Conservation (phyloP, 257 asterid species). For the Buddleja alternifolia region DNA sequence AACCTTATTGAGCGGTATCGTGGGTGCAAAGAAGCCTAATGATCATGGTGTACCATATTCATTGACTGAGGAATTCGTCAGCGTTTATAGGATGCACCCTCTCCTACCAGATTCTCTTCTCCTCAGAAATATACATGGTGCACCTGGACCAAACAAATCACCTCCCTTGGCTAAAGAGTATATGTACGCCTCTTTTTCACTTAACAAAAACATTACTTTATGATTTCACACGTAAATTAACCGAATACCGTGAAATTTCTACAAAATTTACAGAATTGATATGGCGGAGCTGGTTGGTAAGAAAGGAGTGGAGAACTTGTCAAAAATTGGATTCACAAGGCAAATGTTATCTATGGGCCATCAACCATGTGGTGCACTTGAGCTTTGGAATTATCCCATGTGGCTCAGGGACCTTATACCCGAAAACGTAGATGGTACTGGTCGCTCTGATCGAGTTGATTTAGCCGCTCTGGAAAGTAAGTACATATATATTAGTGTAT, state of each 20-base stretch:
- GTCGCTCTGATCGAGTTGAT: conserved; percentile 52
- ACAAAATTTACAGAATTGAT: conserved; percentile 45
- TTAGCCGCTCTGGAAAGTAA: conserved; percentile 65
- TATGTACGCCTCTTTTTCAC: not conserved
- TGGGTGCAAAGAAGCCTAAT: conserved; percentile 49
- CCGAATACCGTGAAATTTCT: too few species aligned
- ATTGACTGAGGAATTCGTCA: conserved; percentile 57
- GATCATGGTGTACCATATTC: conserved; percentile 68
- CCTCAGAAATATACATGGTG: conserved; percentile 44
- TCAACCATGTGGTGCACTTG: conserved; percentile 71
- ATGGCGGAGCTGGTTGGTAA: conserved; percentile 49
- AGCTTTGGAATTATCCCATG: conserved; percentile 66
- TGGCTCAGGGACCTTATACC: conserved; percentile 54
- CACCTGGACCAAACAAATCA: conserved; percentile 60
- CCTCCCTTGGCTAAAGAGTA: conserved; percentile 50
- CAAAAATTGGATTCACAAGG: conserved; percentile 50
- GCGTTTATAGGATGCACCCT: conserved; percentile 66
- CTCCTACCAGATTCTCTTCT: conserved; percentile 52
- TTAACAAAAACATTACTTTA: too few species aligned
- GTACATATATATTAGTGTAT: too few species aligned
- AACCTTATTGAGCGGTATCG: conserved; percentile 47
- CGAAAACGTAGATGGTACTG: conserved; percentile 51
- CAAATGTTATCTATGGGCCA: conserved; percentile 81
- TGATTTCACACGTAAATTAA: too few species aligned
- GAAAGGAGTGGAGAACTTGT: conserved; percentile 38